Evolutionary conservation across 2,329 filamentous ascomycete genomes (phyloP).

Genomic region (Stachybotrys echinatus): DNA sequence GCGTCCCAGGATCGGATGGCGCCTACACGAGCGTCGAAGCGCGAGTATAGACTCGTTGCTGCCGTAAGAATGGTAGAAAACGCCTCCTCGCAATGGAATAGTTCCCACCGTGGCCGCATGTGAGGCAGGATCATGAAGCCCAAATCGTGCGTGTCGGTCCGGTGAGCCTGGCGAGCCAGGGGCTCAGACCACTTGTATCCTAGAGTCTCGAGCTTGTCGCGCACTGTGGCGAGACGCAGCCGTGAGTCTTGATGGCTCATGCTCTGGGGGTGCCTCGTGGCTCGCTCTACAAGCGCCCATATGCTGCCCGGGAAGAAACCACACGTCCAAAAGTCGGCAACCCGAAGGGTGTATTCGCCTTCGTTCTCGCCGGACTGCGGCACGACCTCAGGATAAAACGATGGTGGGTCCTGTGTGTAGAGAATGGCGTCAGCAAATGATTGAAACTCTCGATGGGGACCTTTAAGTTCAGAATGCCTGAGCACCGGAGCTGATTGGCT

Average conservation of each 20-base stretch:
- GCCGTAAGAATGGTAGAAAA: slow-evolving; percentile 34
- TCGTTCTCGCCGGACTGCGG: too few relatives aligned
- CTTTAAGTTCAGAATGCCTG: too few relatives aligned
- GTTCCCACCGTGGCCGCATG: slow-evolving; percentile 39
- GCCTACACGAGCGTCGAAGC: slow-evolving; percentile 32
- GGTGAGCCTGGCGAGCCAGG: slow-evolving; percentile 28
- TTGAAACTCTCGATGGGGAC: too few relatives aligned
- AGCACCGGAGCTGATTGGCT: too few relatives aligned
- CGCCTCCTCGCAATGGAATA: slow-evolving; percentile 33
- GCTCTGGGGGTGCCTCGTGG: slow-evolving; percentile 23
- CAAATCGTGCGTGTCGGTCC: slow-evolving; percentile 48
- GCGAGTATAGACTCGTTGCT: slow-evolving; percentile 35
- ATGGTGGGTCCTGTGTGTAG: too few relatives aligned
- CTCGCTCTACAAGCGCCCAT: slow-evolving; percentile 27
- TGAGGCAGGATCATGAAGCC: slow-evolving; percentile 48
- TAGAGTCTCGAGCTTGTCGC: not conserved
- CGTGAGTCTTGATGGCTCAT: too few relatives aligned
- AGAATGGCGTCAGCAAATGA: too few relatives aligned
- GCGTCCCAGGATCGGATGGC: slow-evolving; percentile 47
- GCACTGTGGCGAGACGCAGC: not conserved
- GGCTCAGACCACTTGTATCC: slow-evolving; percentile 10
- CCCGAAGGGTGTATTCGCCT: too few relatives aligned
- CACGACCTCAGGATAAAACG: too few relatives aligned
- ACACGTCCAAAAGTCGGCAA: slow-evolving; percentile 34
- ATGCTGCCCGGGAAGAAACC: slow-evolving; percentile 34